Conservation (phyloP, 257 asterid genomes). For the Salvia rosmarinus region DNA sequence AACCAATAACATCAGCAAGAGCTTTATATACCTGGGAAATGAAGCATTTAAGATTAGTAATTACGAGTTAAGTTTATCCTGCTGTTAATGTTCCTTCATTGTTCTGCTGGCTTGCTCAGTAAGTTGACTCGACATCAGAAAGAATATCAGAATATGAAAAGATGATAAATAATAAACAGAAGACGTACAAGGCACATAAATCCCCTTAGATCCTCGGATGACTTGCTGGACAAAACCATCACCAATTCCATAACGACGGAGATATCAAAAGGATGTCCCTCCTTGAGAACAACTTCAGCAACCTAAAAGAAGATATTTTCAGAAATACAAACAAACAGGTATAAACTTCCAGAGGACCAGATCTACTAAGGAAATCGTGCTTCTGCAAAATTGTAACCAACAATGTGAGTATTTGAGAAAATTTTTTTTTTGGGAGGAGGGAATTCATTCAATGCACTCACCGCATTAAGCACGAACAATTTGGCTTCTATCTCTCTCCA, state of each 20-base stretch:
- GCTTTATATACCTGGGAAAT: slow-evolving; percentile 72
- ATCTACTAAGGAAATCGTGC: slow-evolving; percentile 27
- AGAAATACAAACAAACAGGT: slow-evolving; percentile 30
- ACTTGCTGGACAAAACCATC: slow-evolving; percentile 63
- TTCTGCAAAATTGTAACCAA: slow-evolving; percentile 28
- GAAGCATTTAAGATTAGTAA: slow-evolving; percentile 28
- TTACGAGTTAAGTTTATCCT: background rate
- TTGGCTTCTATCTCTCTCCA: slow-evolving; percentile 88
- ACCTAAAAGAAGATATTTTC: slow-evolving; percentile 53
- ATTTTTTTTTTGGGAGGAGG: background rate
- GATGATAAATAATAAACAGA: slow-evolving; percentile 32
- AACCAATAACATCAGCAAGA: slow-evolving; percentile 79
- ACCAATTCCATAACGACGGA: slow-evolving; percentile 62
- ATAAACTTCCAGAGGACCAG: background rate
- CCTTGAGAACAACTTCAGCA: slow-evolving; percentile 73
- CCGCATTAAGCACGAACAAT: slow-evolving; percentile 77
- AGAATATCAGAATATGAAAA: slow-evolving; percentile 25
- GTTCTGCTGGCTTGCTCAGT: slow-evolving; percentile 25
- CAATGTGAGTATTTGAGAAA: too few species aligned
- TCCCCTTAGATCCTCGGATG: slow-evolving; percentile 62
- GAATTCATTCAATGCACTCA: slow-evolving; percentile 42
- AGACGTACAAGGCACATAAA: slow-evolving; percentile 71
- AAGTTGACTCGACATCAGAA: slow-evolving; percentile 27
- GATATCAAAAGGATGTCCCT: slow-evolving; percentile 63
- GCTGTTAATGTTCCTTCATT: slow-evolving; percentile 25